Evolutionary conservation across 129 eudicot genomes (phyloP).

Genomic region (Heracleum sosnowskyi): DNA sequence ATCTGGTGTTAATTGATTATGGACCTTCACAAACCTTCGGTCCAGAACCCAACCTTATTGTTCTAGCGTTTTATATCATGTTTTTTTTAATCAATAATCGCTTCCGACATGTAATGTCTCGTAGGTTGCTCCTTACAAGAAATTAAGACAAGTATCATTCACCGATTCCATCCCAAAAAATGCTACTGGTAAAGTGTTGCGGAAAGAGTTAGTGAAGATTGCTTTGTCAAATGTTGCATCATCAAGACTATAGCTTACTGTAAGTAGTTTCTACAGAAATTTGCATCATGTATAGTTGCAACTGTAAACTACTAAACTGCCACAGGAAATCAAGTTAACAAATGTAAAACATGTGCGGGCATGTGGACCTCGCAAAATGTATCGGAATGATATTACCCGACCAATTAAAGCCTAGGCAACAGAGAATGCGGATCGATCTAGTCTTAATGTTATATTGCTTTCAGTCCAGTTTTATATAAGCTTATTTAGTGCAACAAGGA

Average conservation of each 20-base stretch:
- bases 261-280: neutral
- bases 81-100: no score
- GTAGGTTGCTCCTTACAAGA: constrained; percentile 52
- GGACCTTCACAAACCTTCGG: neutral
- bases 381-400: no score
- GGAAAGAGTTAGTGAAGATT: constrained; percentile 45
- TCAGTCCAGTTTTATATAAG: no score
- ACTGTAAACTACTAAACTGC: neutral
- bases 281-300: neutral
- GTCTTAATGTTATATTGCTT: no score
- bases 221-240: constrained; percentile 25
- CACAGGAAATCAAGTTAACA: neutral
- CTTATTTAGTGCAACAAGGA: no score
- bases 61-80: neutral
- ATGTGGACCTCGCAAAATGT: neutral
- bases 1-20: neutral
- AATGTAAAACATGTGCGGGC: neutral
- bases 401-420: no score
- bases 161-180: constrained; percentile 40
- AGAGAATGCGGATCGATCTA: no score
- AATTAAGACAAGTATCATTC: constrained; percentile 38
- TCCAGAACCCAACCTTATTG: neutral
- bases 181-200: constrained; percentile 46
- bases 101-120: neutral
- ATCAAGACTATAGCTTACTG: constrained; percentile 35